Evolutionary conservation across 805 yeast species (phyloP), one percentile per base, ranked within the genome.

Genomic region (Wickerhamomyces pijperi): DNA sequence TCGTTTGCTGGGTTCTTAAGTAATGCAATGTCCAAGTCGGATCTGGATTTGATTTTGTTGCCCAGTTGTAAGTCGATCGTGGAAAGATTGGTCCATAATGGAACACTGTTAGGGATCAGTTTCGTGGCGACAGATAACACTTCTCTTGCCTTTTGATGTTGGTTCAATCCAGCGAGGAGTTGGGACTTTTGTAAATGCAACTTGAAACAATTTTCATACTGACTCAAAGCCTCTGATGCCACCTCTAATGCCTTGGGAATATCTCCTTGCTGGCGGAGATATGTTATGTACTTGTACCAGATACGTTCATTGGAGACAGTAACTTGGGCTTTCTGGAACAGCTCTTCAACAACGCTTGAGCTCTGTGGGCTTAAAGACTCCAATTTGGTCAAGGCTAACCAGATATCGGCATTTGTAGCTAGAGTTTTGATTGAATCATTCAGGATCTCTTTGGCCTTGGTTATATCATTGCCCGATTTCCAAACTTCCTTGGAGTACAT

Each of bases 401-500:
- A 79, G 9, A 85, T 53, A 19, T 69, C 73, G 43, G 74, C 78
- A 43, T 62, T 65, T 0, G 56, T 46, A 1, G 79, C 72, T 8
- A 71, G 57, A 3, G 47, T 39, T 4, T 60, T 51, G 34, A 71
- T 53, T 0, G 82, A 81, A 13, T 64, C 59, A 3, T 61, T 51
- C 5, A 87, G 58, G 4, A 83, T 70, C 1, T 51, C 47, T 38
- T 78, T 61, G 0, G 95, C 82, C 3, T 63, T 69, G 1, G 53
- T 59, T 1, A 69, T 48, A 46, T 81, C 75, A 1, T 36, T 35
- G 5, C 60, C 67, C 19, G 62, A 41, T 34, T 60, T 57, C 80
- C 86, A 76, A 38, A 69, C 63, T 48, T 82, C 88, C 46, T 80
- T 79, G 0, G 94, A 82, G 51, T 74, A 84, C 76, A 79, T 73